A percentile compares a stretch with the other conserved stretches of the same genome.
These are phyloP conservation scores for Cicer yamashitae DNA, from an alignment of 306 rosid species.

Conservation along the genomic window DNA sequence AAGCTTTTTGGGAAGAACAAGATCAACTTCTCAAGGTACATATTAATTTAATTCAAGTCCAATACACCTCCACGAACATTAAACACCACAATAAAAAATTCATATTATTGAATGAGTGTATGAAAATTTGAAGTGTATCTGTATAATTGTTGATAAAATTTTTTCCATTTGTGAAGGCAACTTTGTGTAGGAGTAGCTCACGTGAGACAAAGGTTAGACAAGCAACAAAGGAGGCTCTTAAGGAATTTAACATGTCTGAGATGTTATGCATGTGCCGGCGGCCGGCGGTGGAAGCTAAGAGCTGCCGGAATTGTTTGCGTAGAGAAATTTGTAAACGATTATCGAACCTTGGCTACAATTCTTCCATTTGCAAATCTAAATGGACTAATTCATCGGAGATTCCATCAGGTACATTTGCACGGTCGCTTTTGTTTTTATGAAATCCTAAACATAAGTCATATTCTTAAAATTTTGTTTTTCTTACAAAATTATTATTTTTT, in stretches of 20 bases:
- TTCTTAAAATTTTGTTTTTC: background rate
- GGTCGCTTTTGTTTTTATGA: background rate
- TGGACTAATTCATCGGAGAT: conserved; percentile 63
- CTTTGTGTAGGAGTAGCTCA: conserved; percentile 55
- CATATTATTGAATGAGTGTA: no score
- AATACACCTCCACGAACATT: background rate
- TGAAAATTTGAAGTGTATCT: no score
- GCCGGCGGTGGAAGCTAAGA: conserved; percentile 36
- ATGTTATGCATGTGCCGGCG: conserved; percentile 58
- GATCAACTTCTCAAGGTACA: conserved; percentile 64
- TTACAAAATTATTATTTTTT: no score
- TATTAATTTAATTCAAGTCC: background rate
- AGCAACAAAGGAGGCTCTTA: conserved; percentile 61
- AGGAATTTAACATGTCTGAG: conserved; percentile 41
- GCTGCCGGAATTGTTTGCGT: conserved; percentile 74
- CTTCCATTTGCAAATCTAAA: conserved; percentile 70
- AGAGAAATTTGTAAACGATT: conserved; percentile 66
- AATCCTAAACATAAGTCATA: no score
- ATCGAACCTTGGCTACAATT: conserved; percentile 60
- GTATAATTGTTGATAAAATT: no score
- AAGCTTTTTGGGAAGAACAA: conserved; percentile 74
- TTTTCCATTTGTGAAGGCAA: conserved; percentile 48
- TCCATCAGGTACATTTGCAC: conserved; percentile 60
- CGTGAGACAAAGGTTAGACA: conserved; percentile 60
- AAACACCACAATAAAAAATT: no score